Percentiles rank a stretch among this genome's conserved stretches.
Conservation (phyloP, 305 asterid genomes). For the Stenogyne calaminthoides region DNA sequence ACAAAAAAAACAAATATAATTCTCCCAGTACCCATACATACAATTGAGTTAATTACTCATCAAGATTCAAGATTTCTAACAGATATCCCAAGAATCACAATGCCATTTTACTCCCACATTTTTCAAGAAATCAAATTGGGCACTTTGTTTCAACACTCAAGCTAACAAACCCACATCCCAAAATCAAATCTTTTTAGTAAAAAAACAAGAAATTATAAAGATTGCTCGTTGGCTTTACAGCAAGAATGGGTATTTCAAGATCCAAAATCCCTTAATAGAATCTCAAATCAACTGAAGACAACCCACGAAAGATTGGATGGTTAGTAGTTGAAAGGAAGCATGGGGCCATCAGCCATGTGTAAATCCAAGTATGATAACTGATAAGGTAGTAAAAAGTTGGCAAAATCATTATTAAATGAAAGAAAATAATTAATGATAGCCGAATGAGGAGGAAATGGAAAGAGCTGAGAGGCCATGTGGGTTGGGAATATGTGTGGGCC, state of each 20-base stretch:
- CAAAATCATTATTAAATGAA: conserved; percentile 24
- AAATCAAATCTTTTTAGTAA: conserved; percentile 32
- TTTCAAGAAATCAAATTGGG: not conserved
- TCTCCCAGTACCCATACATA: not conserved
- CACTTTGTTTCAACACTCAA: conserved; percentile 2
- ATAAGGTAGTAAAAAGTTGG: conserved; percentile 27
- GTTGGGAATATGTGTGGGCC: conserved; percentile 52
- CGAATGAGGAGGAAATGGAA: conserved; percentile 26
- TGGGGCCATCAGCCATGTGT: conserved; percentile 44
- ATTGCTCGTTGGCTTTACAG: not conserved
- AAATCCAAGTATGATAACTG: conserved; percentile 20
- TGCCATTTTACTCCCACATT: not conserved
- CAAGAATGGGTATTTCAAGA: conserved; percentile 30
- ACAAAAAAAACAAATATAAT: not conserved
- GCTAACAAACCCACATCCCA: conserved; percentile 35
- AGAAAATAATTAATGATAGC: not conserved
- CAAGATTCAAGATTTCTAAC: conserved; percentile 7
- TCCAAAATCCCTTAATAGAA: conserved; percentile 28
- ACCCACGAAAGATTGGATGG: conserved; percentile 31
- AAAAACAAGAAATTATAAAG: not conserved
- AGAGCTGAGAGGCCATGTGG: conserved; percentile 43
- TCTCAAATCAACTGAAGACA: conserved; percentile 27
- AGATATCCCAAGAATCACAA: not conserved
- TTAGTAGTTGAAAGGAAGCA: conserved; percentile 28
- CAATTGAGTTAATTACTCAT: not conserved